Base-by-base conservation (phyloP, 352 stramenopile species). In the Plasmopara muralis region DNA sequence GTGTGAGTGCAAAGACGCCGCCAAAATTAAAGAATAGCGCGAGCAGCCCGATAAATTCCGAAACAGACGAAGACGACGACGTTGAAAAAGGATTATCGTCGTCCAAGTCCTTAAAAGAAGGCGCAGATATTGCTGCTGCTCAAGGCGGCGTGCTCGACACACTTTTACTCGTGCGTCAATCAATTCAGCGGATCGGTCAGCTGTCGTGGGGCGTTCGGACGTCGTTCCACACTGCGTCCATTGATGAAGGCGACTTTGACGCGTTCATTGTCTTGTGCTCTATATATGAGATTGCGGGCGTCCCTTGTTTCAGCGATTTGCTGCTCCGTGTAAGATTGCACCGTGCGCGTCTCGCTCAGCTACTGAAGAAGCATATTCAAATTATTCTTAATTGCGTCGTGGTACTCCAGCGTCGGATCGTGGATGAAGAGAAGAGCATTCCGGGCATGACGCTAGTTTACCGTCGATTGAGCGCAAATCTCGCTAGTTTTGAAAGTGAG, bases 191-290 rank as follows among this genome's bases (percentile, higher is more conserved):
- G 50, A 87, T 93, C 15, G 78, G 80, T 8, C 78, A 88, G 45
- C 60, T 93, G 14, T 89, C 80, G 5, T 93, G 83, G 83, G 82
- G 80, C 8, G 68, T 90, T 7, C 80, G 83, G 6, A 91, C 83
- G 5, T 89, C 83, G n/a, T 85, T 77, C 47, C 80, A 93, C 56
- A 93, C 83, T 38, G 85, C 78, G 9, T 83, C 77, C 9, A 86
- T 89, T 57, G 83, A 93, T 31, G 78, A 90, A 46, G 73, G 77
- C n/a, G 72, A 83, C 48, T 89, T 89, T 48, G 80, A 93, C 35
- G 83, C 80, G 16, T 93, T 87, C 50, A 84, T 89, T 29, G 82
- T 89, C 48, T 50, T 93, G 18, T 93, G 83, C 57, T 89, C 80
- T n/a, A 90, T 93, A 37, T 93, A 93, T 48, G 67, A 86, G 44